These are phyloP conservation scores for Malus hybrid DNA, from an alignment of 331 rosid genomes.

Conservation along the genomic window DNA sequence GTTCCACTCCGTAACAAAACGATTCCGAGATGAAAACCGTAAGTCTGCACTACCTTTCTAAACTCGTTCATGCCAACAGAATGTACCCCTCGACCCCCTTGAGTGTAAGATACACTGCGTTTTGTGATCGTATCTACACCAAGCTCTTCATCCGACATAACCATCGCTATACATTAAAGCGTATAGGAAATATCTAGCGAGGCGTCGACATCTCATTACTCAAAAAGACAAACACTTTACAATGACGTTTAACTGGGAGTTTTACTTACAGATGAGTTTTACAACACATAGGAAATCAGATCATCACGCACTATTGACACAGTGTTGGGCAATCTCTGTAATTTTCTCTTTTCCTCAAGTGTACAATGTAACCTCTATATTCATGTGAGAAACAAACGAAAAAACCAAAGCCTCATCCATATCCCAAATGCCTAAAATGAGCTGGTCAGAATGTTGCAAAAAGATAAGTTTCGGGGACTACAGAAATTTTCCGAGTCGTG, in stretches of 20 bases:
- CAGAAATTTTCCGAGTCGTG: neutral
- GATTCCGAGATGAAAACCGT: neutral
- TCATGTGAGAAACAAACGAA: conserved; percentile 19
- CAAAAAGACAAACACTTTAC: neutral
- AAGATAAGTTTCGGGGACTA: neutral
- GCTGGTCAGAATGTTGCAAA: conserved; percentile 19
- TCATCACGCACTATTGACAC: neutral
- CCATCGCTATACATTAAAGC: too few species aligned
- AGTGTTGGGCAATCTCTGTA: conserved; percentile 26
- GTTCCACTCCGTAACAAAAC: neutral
- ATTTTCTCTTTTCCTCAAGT: conserved; percentile 22
- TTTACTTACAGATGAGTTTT: neutral
- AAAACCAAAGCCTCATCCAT: conserved; percentile 30
- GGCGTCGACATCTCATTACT: neutral
- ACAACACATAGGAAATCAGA: neutral
- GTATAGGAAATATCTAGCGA: neutral
- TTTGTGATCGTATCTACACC: neutral
- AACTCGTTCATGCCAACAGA: too few species aligned
- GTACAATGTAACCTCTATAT: conserved; percentile 38
- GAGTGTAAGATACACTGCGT: too few species aligned
- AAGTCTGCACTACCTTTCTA: neutral
- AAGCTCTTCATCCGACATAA: neutral
- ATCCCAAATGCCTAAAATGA: conserved; percentile 31
- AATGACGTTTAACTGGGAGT: neutral
- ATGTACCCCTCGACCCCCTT: too few species aligned